Evolutionary conservation across 306 rosid genomes (phyloP).

Genomic region (Mucuna pruriens): DNA sequence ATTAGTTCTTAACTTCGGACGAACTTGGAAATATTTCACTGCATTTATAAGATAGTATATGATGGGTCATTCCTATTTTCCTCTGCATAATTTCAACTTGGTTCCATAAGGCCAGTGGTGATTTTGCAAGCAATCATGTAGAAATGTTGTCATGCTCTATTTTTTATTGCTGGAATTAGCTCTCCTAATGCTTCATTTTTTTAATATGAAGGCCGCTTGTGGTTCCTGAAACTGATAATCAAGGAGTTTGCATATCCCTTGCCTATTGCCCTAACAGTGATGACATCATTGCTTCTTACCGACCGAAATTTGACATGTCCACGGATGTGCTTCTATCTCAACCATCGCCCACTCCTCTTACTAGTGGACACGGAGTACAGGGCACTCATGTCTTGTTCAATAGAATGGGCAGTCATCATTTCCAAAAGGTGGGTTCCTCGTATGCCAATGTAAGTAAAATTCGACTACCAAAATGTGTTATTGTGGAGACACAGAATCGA

Average conservation of each 20-base stretch:
- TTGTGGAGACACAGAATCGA: constrained; percentile 50
- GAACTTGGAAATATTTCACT: not conserved
- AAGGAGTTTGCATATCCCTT: constrained; percentile 90
- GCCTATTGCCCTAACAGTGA: constrained; percentile 73
- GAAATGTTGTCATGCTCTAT: constrained; percentile 18
- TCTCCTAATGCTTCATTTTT: constrained; percentile 40
- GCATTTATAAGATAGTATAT: constrained; percentile 23
- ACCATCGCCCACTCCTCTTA: constrained; percentile 52
- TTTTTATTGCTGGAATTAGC: not conserved
- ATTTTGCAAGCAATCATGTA: constrained; percentile 32
- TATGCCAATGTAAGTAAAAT: constrained; percentile 60
- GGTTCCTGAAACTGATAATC: constrained; percentile 67
- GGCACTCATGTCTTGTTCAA: constrained; percentile 71
- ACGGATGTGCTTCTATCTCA: constrained; percentile 53
- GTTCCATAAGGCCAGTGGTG: not conserved
- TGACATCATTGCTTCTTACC: constrained; percentile 79
- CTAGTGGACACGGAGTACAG: constrained; percentile 60
- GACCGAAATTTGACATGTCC: constrained; percentile 70
- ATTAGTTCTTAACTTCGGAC: not conserved
- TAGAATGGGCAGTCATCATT: constrained; percentile 40
- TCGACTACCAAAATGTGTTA: constrained; percentile 67
- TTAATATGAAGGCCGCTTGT: constrained; percentile 67
- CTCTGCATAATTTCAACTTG: constrained; percentile 16
- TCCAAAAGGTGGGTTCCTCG: constrained; percentile 59
- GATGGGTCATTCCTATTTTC: constrained; percentile 8